phyloP scores from a whole-genome alignment of 176 grass and related monocot species.

The Juncus inflexus region DNA sequence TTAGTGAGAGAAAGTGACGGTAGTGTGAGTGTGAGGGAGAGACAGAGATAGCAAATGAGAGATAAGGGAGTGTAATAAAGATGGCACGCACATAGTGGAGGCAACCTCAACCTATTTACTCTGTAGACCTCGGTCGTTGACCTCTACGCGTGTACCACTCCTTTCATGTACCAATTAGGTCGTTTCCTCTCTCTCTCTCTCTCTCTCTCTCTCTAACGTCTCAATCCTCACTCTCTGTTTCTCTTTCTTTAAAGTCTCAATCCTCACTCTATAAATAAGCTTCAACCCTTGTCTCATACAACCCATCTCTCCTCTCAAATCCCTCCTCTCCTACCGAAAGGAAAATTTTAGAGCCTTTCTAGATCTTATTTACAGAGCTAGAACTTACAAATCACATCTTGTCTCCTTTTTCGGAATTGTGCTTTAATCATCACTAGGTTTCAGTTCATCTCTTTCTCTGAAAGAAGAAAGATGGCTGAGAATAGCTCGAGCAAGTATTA shows the following conservation, averaged over 20 bases:
- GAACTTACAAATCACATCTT: slow-evolving; percentile 6
- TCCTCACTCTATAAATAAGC: slow-evolving; percentile 26
- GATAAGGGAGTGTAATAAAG: neutral
- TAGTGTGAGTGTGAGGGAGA: neutral
- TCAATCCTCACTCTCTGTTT: neutral
- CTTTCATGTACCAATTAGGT: no score
- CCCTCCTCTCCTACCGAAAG: slow-evolving; percentile 5
- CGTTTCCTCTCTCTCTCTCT: neutral
- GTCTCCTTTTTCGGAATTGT: slow-evolving; percentile 4
- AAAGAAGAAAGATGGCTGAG: slow-evolving; percentile 23
- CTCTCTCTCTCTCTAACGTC: slow-evolving; percentile 14
- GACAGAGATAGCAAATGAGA: slow-evolving; percentile 7
- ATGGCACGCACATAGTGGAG: slow-evolving; percentile 8
- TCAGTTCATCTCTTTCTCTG: no score
- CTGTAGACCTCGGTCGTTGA: slow-evolving; percentile 14
- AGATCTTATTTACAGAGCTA: neutral
- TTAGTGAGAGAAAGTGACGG: no score
- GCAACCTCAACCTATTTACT: neutral
- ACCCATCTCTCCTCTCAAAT: neutral
- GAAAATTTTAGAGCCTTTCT: neutral
- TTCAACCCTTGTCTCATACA: slow-evolving; percentile 9
- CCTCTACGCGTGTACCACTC: neutral
- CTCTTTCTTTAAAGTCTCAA: slow-evolving; percentile 7
- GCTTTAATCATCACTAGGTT: neutral
- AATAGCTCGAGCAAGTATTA: slow-evolving; percentile 2